Evolutionary conservation across 2,329 filamentous ascomycete genomes (phyloP).

Genomic region (Paramyrothecium roridum): DNA sequence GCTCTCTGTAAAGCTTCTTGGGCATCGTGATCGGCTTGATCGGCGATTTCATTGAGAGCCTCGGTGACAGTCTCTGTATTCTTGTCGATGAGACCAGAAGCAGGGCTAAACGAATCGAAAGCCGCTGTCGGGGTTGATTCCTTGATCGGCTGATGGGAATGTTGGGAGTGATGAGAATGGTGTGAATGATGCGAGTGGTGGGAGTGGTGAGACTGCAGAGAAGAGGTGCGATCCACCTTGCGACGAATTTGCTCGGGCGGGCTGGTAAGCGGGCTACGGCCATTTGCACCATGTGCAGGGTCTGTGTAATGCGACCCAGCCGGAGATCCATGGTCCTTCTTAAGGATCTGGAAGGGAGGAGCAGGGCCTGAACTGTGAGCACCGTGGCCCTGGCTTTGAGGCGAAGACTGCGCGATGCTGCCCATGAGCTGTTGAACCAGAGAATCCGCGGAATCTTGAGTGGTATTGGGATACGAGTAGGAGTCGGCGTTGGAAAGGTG

Average conservation of each 20-base stretch:
- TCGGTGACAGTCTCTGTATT: conserved; percentile 68
- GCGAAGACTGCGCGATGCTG: conserved; percentile 34
- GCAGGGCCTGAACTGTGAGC: conserved; percentile 20
- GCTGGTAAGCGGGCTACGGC: conserved; percentile 40
- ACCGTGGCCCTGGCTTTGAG: conserved; percentile 33
- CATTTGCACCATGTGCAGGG: conserved; percentile 34
- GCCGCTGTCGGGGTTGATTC: conserved; percentile 26
- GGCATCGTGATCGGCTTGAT: conserved; percentile 49
- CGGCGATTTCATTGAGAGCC: conserved; percentile 63
- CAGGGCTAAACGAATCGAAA: conserved; percentile 20
- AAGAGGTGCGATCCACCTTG: conserved; percentile 31
- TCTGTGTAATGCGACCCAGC: conserved; percentile 33
- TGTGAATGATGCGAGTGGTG: conserved; percentile 16
- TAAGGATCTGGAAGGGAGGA: conserved; percentile 44
- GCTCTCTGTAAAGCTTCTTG: conserved; percentile 62
- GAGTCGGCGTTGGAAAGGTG: conserved; percentile 18
- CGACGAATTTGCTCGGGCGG: conserved; percentile 40
- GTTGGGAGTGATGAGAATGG: conserved; percentile 16
- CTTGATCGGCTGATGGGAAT: conserved; percentile 18
- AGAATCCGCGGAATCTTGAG: conserved; percentile 35
- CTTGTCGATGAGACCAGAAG: conserved; percentile 41
- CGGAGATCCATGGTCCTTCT: conserved; percentile 43
- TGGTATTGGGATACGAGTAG: conserved; percentile 17
- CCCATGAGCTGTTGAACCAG: conserved; percentile 36
- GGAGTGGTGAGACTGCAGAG: conserved; percentile 20